Evolutionary conservation across 495 filamentous ascomycete species (phyloP).

Genomic region (Penicillium samsonianum): DNA sequence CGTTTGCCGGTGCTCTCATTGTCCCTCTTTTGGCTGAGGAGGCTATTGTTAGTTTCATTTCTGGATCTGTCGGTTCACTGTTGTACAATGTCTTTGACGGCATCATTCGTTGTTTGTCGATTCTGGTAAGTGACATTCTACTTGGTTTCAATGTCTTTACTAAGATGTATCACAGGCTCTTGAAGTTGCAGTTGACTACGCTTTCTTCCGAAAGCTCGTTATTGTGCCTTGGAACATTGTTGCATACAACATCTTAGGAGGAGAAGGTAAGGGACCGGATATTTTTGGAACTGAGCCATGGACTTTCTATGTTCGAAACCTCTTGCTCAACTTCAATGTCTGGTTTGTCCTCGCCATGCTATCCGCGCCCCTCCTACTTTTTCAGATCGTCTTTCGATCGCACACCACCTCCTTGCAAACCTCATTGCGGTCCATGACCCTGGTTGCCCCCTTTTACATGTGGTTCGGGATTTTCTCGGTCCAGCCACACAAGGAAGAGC

Average conservation of each 20-base stretch:
- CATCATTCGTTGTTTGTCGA: conserved; percentile 59
- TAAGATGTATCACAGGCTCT: conserved; percentile 43
- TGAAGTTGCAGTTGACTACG: conserved; percentile 69
- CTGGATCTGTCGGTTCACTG: conserved; percentile 57
- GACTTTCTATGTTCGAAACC: conserved; percentile 93
- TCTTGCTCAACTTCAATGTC: conserved; percentile 91
- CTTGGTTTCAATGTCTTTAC: conserved; percentile 15
- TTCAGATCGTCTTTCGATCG: conserved; percentile 49
- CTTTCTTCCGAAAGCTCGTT: conserved; percentile 77
- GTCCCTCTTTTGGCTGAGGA: conserved; percentile 85
- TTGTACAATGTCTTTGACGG: conserved; percentile 66
- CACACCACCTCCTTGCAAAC: conserved; percentile 46
- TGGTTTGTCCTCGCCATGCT: conserved; percentile 86
- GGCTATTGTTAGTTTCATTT: conserved; percentile 59
- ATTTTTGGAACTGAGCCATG: conserved; percentile 97
- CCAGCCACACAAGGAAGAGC: conserved; percentile 96
- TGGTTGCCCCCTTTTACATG: conserved; percentile 84
- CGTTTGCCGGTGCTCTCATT: conserved; percentile 81
- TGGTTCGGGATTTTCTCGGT: conserved; percentile 91
- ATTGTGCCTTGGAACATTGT: conserved; percentile 91
- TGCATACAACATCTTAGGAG: conserved; percentile 90
- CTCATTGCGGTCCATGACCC: conserved; percentile 68
- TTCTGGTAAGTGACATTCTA: conserved; percentile 61
- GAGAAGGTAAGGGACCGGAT: conserved; percentile 73
- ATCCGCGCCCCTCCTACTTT: conserved; percentile 61